Conservation (phyloP, 2,329 filamentous ascomycete genomes). For the Scedosporium aurantiacum region DNA sequence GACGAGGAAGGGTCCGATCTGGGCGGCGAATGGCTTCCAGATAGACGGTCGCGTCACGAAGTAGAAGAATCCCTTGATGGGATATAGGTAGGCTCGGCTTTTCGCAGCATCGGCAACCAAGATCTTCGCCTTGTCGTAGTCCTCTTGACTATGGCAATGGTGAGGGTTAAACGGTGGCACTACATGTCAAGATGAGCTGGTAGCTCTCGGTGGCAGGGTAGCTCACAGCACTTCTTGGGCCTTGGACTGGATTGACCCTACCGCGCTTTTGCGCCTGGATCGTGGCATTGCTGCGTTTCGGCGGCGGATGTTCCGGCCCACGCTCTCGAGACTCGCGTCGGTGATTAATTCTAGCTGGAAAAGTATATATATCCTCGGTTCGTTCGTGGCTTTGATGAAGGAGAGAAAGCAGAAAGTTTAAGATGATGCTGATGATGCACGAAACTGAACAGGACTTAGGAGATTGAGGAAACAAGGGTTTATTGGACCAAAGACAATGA, state of each 20-base stretch:
- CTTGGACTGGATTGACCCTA: slow-evolving; percentile 21
- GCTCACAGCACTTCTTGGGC: slow-evolving; percentile 31
- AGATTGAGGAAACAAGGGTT: too few relatives aligned
- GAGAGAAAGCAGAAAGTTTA: too few relatives aligned
- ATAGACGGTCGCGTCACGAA: slow-evolving; percentile 43
- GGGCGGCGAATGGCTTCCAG: slow-evolving; percentile 48
- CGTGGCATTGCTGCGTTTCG: background rate
- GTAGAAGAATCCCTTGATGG: slow-evolving; percentile 59
- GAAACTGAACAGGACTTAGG: too few relatives aligned
- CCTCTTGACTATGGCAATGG: slow-evolving; percentile 38
- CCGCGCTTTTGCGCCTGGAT: slow-evolving; percentile 11
- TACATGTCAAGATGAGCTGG: background rate
- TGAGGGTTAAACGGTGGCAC: slow-evolving; percentile 8
- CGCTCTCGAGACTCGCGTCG: too few relatives aligned
- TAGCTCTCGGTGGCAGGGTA: background rate
- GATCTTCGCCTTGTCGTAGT: slow-evolving; percentile 49
- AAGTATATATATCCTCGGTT: too few relatives aligned
- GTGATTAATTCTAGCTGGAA: too few relatives aligned
- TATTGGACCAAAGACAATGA: too few relatives aligned
- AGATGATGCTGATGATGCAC: too few relatives aligned
- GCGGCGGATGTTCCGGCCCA: too few relatives aligned
- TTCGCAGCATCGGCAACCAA: slow-evolving; percentile 53
- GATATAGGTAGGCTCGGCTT: slow-evolving; percentile 63
- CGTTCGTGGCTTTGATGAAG: too few relatives aligned
- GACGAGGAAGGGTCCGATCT: slow-evolving; percentile 49